Percentiles rank a stretch among this genome's conserved stretches.
Conservation (phyloP, 176 grass and related monocot species). For the Eleusine indica region DNA sequence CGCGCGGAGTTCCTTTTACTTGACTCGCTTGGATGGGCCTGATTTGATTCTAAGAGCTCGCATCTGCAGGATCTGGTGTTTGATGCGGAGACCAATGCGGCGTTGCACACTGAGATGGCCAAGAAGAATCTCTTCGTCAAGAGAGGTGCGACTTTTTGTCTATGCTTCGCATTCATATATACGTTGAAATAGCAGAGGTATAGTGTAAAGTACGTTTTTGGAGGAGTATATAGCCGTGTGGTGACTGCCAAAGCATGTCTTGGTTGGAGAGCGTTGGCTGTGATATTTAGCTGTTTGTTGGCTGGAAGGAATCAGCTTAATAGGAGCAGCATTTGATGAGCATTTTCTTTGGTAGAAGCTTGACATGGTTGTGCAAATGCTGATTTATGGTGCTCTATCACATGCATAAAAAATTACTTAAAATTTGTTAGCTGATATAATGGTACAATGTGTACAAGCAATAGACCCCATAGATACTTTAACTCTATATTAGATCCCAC, state of each 20-base stretch:
- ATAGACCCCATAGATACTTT: background rate
- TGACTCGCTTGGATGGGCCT: background rate
- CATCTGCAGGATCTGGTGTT: slow-evolving; percentile 81
- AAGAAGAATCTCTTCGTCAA: slow-evolving; percentile 99
- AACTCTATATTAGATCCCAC: background rate
- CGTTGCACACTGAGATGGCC: slow-evolving; percentile 96
- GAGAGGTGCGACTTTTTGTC: slow-evolving; percentile 58
- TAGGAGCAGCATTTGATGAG: background rate
- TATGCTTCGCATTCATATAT: background rate
- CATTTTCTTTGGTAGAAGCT: background rate
- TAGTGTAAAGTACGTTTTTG: background rate
- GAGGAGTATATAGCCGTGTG: background rate
- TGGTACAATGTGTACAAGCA: background rate
- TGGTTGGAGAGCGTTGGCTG: background rate
- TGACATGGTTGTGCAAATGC: background rate
- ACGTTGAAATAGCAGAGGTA: background rate
- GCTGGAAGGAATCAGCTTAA: background rate
- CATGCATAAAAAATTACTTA: background rate
- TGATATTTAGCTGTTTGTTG: background rate
- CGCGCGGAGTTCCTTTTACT: background rate
- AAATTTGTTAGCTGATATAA: background rate
- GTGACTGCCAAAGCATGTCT: background rate
- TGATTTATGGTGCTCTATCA: background rate
- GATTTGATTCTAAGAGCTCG: background rate
- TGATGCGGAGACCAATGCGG: slow-evolving; percentile 67